Conservation (phyloP, 306 rosid genomes). For the Cucumis hystrix region DNA sequence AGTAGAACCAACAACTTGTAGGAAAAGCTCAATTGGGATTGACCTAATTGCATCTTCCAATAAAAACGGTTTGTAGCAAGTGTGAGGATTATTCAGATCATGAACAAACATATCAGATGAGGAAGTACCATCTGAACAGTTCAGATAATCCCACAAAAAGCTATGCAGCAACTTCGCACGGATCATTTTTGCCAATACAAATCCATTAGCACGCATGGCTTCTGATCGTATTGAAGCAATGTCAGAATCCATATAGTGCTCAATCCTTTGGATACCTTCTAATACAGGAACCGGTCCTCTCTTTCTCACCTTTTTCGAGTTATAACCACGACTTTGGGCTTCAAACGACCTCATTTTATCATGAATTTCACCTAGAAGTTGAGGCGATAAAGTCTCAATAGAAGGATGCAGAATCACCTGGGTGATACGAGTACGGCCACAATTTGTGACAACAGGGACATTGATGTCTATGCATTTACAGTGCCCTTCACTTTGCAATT, state of each 20-base stretch:
- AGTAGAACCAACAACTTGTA: constrained; percentile 82
- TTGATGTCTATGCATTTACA: constrained; percentile 55
- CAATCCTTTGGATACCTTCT: constrained; percentile 55
- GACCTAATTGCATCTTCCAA: constrained; percentile 55
- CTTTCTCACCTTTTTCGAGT: constrained; percentile 34
- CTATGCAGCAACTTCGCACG: constrained; percentile 79
- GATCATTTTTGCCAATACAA: constrained; percentile 82
- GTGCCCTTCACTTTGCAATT: constrained; percentile 54
- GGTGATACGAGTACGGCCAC: constrained; percentile 28
- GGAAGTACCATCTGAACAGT: constrained; percentile 28
- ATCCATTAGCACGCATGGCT: constrained; percentile 79
- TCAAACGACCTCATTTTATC: constrained; percentile 65
- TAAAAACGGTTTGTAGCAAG: constrained; percentile 50
- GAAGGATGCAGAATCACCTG: constrained; percentile 74
- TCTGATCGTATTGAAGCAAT: constrained; percentile 39
- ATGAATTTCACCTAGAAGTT: constrained; percentile 61
- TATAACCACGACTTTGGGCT: constrained; percentile 38
- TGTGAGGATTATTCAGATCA: constrained; percentile 39
- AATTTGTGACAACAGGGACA: constrained; percentile 57
- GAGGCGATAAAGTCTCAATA: constrained; percentile 38
- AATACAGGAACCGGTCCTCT: constrained; percentile 49
- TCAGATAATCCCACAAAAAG: constrained; percentile 70
- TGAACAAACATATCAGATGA: constrained; percentile 19
- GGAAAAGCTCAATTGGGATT: constrained; percentile 77
- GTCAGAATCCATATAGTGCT: constrained; percentile 25